Evolutionary conservation across 345 rosid genomes (phyloP).

Genomic region (Sapria himalayana): DNA sequence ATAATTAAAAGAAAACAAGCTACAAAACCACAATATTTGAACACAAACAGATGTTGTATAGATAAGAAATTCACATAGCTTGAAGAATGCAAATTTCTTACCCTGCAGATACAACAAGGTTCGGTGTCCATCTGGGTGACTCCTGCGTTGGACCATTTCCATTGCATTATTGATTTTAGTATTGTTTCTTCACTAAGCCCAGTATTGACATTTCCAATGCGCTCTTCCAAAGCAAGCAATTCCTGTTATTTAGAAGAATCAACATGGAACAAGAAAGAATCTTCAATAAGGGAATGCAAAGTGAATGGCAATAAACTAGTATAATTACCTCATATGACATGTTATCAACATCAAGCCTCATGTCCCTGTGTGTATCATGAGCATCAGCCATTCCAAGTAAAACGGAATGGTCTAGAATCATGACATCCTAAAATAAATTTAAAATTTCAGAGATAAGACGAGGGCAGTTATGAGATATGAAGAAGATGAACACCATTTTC

Average conservation of each 20-base stretch:
- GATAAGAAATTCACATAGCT: not conserved
- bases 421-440: conserved; percentile 37
- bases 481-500: no score
- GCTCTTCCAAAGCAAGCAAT: conserved; percentile 66
- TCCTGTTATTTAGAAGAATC: conserved; percentile 27
- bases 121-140: conserved; percentile 27
- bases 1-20: no score
- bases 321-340: conserved; percentile 81
- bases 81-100: conserved; percentile 8
- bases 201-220: conserved; percentile 76
- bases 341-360: conserved; percentile 94
- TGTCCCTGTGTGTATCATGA: conserved; percentile 71
- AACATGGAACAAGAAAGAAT: not conserved
- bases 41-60: no score
- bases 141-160: conserved; percentile 13
- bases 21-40: no score
- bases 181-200: conserved; percentile 65
- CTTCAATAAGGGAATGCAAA: not conserved
- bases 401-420: conserved; percentile 61
- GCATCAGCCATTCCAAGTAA: conserved; percentile 38
- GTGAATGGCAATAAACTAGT: not conserved
- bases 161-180: conserved; percentile 22
- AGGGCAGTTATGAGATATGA: not conserved
- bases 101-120: conserved; percentile 89
- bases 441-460: conserved; percentile 3